Evolutionary conservation across 1,284 basidiomycete species (phyloP).

Genomic region (Tetrapyrgos nigripes): DNA sequence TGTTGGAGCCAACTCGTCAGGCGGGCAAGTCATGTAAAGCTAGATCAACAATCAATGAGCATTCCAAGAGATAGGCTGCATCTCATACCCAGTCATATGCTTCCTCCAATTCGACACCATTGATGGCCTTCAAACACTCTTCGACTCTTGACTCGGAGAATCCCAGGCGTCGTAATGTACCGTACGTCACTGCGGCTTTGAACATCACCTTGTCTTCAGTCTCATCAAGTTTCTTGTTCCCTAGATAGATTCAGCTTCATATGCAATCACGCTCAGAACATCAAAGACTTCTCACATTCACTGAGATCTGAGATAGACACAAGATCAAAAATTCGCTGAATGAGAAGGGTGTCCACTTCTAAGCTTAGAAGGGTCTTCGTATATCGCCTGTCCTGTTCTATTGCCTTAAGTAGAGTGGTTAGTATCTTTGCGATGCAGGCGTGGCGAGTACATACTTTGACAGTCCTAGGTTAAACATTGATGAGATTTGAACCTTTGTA

Average conservation of each 20-base stretch:
- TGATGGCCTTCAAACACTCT: constrained; percentile 69
- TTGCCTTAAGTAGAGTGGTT: constrained; percentile 53
- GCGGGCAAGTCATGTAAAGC: constrained; percentile 74
- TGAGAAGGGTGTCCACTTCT: constrained; percentile 65
- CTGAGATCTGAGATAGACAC: constrained; percentile 42
- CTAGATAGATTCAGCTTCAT: constrained; percentile 27
- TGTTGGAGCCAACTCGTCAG: constrained; percentile 60
- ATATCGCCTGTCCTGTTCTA: constrained; percentile 86
- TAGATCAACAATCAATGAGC: constrained; percentile 36
- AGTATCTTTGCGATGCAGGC: neutral
- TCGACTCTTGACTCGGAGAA: constrained; percentile 77
- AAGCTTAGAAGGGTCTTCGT: constrained; percentile 72
- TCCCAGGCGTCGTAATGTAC: constrained; percentile 85
- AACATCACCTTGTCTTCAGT: constrained; percentile 77
- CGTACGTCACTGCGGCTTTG: constrained; percentile 82
- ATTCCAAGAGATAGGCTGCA: constrained; percentile 3
- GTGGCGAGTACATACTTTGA: constrained; percentile 46
- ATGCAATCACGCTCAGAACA: neutral
- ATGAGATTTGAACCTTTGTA: neutral
- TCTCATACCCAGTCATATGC: constrained; percentile 90
- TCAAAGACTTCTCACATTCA: constrained; percentile 39
- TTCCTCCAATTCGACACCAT: constrained; percentile 84
- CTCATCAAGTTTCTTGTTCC: constrained; percentile 48
- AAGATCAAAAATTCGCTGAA: constrained; percentile 67
- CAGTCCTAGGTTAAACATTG: constrained; percentile 32